phyloP scores from a whole-genome alignment of 306 rosid genomes.

The Cicer judaicum region DNA sequence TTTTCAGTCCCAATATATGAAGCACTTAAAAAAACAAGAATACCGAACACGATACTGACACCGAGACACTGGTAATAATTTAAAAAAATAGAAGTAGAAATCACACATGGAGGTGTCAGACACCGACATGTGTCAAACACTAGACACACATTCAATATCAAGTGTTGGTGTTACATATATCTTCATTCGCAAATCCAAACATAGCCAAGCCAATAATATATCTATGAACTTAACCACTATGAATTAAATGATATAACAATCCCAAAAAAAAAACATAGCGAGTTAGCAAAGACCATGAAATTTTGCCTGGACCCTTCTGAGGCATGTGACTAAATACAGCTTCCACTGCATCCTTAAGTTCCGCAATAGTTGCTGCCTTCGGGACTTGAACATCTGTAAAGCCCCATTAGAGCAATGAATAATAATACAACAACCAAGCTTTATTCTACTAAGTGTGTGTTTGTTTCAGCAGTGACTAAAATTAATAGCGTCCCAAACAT shows the following conservation, averaged over 20 bases:
- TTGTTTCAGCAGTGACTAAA: no score
- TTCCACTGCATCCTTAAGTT: constrained; percentile 79
- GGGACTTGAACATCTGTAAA: constrained; percentile 66
- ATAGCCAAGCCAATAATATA: not conserved
- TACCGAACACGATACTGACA: no score
- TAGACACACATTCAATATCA: not conserved
- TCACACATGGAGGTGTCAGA: not conserved
- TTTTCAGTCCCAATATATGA: no score
- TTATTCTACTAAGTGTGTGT: no score
- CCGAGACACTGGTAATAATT: not conserved
- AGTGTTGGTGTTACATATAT: not conserved
- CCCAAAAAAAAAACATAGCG: not conserved
- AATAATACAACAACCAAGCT: not conserved
- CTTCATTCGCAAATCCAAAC: not conserved
- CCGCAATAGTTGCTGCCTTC: constrained; percentile 66
- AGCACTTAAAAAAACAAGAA: no score
- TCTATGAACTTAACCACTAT: not conserved
- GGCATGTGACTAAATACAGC: constrained; percentile 74
- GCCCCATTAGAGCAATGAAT: not conserved
- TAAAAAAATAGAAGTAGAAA: not conserved
- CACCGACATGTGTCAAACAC: no score
- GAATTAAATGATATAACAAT: not conserved
- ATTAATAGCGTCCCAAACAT: no score
- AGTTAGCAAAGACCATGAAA: constrained; percentile 69
- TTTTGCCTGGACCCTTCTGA: constrained; percentile 68